Evolutionary conservation across 352 stramenopile species (phyloP).

Genomic region (Phytophthora sansomeana): DNA sequence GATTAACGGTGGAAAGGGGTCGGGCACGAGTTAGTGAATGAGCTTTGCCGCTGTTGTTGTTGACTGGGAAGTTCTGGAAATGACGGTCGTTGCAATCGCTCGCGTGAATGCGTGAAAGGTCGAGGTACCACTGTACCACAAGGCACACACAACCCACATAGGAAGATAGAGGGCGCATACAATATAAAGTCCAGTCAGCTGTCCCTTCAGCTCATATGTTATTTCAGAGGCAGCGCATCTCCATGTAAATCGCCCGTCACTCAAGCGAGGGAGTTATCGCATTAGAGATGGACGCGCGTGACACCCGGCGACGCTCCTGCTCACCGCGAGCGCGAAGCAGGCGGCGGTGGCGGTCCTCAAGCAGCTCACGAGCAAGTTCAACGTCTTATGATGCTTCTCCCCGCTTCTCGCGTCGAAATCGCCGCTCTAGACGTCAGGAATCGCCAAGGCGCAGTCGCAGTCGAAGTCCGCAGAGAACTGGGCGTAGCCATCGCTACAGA

Average conservation of each 20-base stretch:
- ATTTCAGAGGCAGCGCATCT: slow-evolving; percentile 17
- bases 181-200: slow-evolving; percentile 10
- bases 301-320: slow-evolving; percentile 19
- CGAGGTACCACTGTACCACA: slow-evolving; percentile 19
- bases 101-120: slow-evolving; percentile 30
- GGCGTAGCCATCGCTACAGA: slow-evolving; percentile 2
- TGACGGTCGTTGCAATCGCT: slow-evolving; percentile 7
- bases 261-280: slow-evolving; percentile 5
- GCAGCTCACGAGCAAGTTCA: slow-evolving; percentile 13
- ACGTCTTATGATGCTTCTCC: slow-evolving; percentile 8
- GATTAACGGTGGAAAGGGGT: neutral
- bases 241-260: slow-evolving; percentile 17
- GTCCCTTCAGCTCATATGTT: slow-evolving; percentile 11
- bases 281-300: slow-evolving; percentile 21
- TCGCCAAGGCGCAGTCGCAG: slow-evolving; percentile 20
- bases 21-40: neutral
- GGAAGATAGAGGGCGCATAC: neutral
- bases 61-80: slow-evolving; percentile 26
- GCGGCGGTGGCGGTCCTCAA: neutral
- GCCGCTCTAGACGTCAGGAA: slow-evolving; percentile 7
- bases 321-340: slow-evolving; percentile 11
- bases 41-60: neutral
- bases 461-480: slow-evolving; percentile 14
- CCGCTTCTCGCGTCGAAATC: slow-evolving; percentile 12
- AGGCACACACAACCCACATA: slow-evolving; percentile 4